A percentile compares a stretch with the other conserved stretches of the same genome.
Conservation (phyloP, 331 rosid species). For the Saraca asoca region DNA sequence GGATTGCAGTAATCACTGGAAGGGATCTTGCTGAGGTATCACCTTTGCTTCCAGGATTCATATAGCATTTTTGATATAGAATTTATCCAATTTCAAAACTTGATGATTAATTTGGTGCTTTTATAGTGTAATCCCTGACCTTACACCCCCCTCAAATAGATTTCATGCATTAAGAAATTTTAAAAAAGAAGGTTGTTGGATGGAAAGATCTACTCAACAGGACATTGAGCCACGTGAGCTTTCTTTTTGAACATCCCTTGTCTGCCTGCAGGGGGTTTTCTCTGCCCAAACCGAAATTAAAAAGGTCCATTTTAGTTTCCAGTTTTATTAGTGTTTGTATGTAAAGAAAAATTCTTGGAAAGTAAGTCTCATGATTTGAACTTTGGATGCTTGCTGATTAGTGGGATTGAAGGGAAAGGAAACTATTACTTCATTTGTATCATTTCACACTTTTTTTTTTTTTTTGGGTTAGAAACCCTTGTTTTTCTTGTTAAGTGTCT, state of each 20-base stretch:
- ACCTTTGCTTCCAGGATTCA: conserved; percentile 7
- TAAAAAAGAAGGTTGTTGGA: too few species aligned
- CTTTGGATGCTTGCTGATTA: not conserved
- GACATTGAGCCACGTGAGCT: too few species aligned
- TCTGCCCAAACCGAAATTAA: too few species aligned
- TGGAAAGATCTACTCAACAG: too few species aligned
- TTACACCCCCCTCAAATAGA: not conserved
- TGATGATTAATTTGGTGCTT: conserved; percentile 7
- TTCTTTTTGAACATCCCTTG: not conserved
- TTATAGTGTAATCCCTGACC: not conserved
- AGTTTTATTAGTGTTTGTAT: not conserved
- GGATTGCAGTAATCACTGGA: conserved; percentile 76
- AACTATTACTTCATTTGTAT: not conserved
- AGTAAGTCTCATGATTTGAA: conserved; percentile 12
- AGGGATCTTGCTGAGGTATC: conserved; percentile 90
- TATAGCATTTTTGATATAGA: not conserved
- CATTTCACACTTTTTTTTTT: too few species aligned
- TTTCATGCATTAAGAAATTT: too few species aligned
- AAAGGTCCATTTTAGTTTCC: not conserved
- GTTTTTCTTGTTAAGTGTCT: not conserved
- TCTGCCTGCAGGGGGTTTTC: too few species aligned
- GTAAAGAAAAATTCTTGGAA: not conserved
- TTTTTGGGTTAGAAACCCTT: too few species aligned
- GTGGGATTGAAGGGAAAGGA: conserved; percentile 3
- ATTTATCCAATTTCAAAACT: not conserved